phyloP scores from a whole-genome alignment of 495 filamentous ascomycete species.

The Neurospora hispaniola region DNA sequence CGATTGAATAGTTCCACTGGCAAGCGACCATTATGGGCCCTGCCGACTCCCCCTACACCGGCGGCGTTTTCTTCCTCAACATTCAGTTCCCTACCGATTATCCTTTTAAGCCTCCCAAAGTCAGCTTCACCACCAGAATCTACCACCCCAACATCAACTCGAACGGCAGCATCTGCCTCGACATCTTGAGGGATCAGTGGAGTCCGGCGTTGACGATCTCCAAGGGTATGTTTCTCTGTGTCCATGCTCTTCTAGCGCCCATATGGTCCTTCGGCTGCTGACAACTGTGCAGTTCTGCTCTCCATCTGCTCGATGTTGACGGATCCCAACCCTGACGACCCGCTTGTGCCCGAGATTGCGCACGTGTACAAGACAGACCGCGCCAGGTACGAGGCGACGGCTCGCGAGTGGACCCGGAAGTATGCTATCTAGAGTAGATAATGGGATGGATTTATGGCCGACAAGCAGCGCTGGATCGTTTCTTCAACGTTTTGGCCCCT shows the following conservation, averaged over 20 bases:
- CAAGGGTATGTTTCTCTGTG: constrained; percentile 56
- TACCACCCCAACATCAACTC: constrained; percentile 99
- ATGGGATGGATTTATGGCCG: constrained; percentile 2
- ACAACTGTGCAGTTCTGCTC: constrained; percentile 57
- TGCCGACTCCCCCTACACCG: constrained; percentile 92
- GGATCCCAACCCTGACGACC: constrained; percentile 97
- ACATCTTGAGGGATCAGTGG: constrained; percentile 98
- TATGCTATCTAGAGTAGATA: constrained; percentile 63
- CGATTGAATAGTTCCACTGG: constrained; percentile 80
- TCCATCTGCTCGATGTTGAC: constrained; percentile 99
- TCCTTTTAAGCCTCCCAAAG: constrained; percentile 99
- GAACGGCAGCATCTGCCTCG: constrained; percentile 97
- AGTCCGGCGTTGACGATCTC: constrained; percentile 97
- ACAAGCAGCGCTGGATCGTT: constrained; percentile 4
- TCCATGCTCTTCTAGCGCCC: too few species aligned
- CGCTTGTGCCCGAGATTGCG: constrained; percentile 94
- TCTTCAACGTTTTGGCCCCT: neutral
- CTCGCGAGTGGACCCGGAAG: constrained; percentile 97
- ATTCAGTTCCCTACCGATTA: constrained; percentile 99
- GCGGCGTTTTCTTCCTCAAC: constrained; percentile 94
- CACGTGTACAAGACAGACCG: constrained; percentile 99
- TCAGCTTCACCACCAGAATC: constrained; percentile 99
- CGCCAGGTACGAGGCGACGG: constrained; percentile 87
- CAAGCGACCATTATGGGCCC: constrained; percentile 99
- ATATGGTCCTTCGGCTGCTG: neutral